Evolutionary conservation across 164 flowering plant species (phyloP), one percentile per base, ranked within the genome.

Genomic region (Dillenia turbinata): DNA sequence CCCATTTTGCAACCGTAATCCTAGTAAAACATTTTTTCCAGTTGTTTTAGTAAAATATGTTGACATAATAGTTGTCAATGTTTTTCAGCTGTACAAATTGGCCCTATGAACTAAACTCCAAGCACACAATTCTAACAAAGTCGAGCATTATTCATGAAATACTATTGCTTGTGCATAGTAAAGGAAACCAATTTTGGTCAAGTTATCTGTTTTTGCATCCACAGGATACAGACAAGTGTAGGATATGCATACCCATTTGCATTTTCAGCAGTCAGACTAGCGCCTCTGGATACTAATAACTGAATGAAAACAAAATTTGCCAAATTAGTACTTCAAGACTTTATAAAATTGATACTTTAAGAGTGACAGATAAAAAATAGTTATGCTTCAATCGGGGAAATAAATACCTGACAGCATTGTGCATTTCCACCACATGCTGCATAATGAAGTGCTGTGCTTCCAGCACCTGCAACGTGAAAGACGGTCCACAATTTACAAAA

Each of bases 351-450:
- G 12, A 9, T 13, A 49, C 7, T 43, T 17, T n/a, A n/a, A 55
- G 12, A 59, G 47, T 40, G 40, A 43, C 24, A 57, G 10, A 48
- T 2, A 16, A 17, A 44, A 11, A 19, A 12, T 19, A 17, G 1
- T 19, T 19, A 5, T 10, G 17, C 15, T 49, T 59, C 50, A 17
- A 56, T 24, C n/a, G 51, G 22, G 14, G 9, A n/a, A 26, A 33
- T 47, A 12, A 19, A n/a, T 78, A 93, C 98, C 75, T 87, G 96
- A 65, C 98, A 93, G 69, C 98, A 93, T 56, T 88, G 90, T 44
- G 76, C 80, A 84, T 80, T 93, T 63, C 98, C 98, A 66, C 97
- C 96, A 72, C 94, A 90, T 17, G 97, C 98, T 52, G 98, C 98
- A 73, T 93, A 93, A 75, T 93, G 98, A 52, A 93, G 96, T 11